Percentiles rank a stretch among this genome's conserved stretches.
These are phyloP conservation scores for Gastrolobium bilobum DNA, from an alignment of 306 rosid species.

Conservation along the genomic window DNA sequence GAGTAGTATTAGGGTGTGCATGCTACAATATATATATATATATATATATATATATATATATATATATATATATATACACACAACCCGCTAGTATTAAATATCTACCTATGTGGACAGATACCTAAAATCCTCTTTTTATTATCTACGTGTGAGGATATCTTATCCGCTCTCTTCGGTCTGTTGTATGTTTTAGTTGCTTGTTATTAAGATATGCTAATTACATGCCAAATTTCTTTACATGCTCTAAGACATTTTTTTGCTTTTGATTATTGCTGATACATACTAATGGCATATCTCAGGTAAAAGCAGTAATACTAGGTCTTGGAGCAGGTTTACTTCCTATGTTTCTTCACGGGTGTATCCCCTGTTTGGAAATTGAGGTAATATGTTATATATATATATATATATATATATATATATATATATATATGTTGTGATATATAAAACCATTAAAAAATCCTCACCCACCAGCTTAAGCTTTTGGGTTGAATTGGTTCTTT, in stretches of 20 bases:
- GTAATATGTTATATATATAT: constrained; percentile 49
- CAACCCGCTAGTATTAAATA: neutral
- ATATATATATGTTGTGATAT: too few relatives aligned
- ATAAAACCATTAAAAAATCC: too few relatives aligned
- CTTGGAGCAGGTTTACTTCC: constrained; percentile 99
- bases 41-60: too few relatives aligned
- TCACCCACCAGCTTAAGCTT: too few relatives aligned
- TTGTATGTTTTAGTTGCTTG: neutral
- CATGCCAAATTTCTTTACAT: constrained; percentile 25
- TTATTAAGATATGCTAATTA: constrained; percentile 8
- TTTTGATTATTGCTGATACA: constrained; percentile 41
- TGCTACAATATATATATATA: too few relatives aligned
- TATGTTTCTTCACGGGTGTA: constrained; percentile 88
- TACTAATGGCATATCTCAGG: constrained; percentile 64
- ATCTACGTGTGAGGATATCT: neutral
- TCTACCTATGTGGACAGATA: neutral
- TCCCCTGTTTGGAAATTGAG: constrained; percentile 81
- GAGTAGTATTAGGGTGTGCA: too few relatives aligned
- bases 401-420: too few relatives aligned
- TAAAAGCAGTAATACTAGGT: constrained; percentile 80
- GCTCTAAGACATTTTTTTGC: constrained; percentile 23
- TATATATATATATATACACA: too few relatives aligned
- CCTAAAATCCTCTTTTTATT: neutral
- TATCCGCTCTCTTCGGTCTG: neutral
- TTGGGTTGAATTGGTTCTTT: too few relatives aligned